A percentile compares a stretch with the other conserved stretches of the same genome.
Conservation (phyloP, 176 grass and related monocot genomes). For the Pharus latifolius region DNA sequence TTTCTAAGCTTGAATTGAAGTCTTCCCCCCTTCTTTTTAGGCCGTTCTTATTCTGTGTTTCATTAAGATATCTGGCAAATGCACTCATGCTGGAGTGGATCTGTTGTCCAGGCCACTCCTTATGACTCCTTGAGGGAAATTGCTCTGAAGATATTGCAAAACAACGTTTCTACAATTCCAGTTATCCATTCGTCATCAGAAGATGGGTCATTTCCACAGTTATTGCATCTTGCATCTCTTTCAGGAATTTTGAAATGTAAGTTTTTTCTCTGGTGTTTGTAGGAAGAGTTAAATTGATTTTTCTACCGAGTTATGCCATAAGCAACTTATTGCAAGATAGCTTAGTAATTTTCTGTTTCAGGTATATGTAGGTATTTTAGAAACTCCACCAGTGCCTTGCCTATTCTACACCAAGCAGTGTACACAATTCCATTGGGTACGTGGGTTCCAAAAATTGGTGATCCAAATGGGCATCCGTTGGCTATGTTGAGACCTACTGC, state of each 20-base stretch:
- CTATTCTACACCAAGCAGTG: slow-evolving; percentile 76
- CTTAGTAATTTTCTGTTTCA: slow-evolving; percentile 21
- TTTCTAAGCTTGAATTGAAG: no score
- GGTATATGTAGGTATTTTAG: slow-evolving; percentile 96
- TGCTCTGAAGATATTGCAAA: slow-evolving; percentile 78
- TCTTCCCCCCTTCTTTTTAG: no score
- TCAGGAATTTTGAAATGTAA: slow-evolving; percentile 97
- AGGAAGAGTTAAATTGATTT: neutral
- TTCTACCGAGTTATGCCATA: no score
- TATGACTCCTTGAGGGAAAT: slow-evolving; percentile 84
- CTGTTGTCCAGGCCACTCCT: slow-evolving; percentile 50
- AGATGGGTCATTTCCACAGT: slow-evolving; percentile 88
- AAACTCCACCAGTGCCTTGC: slow-evolving; percentile 76
- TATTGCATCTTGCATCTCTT: slow-evolving; percentile 96
- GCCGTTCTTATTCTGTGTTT: neutral
- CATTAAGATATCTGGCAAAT: slow-evolving; percentile 1
- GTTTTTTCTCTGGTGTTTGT: neutral
- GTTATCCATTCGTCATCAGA: slow-evolving; percentile 61
- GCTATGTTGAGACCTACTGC: slow-evolving; percentile 59
- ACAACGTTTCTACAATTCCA: slow-evolving; percentile 73
- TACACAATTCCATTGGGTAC: slow-evolving; percentile 79
- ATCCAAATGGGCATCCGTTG: slow-evolving; percentile 59
- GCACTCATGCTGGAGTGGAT: neutral
- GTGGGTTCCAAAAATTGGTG: slow-evolving; percentile 84
- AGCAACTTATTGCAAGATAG: neutral